Base-by-base conservation (phyloP, 768 basidiomycete genomes). In the Lactarius vividus region DNA sequence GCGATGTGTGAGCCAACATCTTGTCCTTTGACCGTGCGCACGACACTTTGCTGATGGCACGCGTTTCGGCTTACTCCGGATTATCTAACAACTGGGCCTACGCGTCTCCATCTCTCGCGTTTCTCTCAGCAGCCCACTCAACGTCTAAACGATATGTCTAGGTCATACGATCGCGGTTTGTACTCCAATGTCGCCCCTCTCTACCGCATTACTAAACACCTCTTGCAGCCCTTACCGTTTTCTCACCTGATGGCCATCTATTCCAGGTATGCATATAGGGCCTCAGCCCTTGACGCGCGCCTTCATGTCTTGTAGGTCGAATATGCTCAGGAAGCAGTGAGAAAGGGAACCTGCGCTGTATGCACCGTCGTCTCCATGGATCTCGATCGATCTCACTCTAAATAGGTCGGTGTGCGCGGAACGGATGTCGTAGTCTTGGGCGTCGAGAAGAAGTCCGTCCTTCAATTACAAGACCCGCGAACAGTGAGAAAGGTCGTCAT, bases 401-500 rank as follows among this genome's bases (percentile, higher is more conserved):
- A 37, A 52, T 67, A 97, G 96, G 95, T 98, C 68, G 97, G 97
- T 61, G 94, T 98, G 40, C 87, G 94, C 69, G 97, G 97, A 71
- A 88, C 90, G 74, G 89, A 95, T 71, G 92, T 96, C 33, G 97
- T 98, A 2, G 94, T 99, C 4, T 82, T 99, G 29, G 97, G 96
- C 58, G 96, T 98, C 35, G 97, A 99, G 83, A 98, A 98, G 91
- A 98, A 98, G 79, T 94, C 94, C 0, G 88, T 97, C 33, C 82
- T 98, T 13, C 97, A 99, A 77, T 84, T 99, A 20, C 97, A 99
- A 81, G 97, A 99, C 77, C 95, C 97, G 8, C 84, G 97, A 61
- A 99, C 97, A 1, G 96, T 98, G 18, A 83, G 97, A 61, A 99
- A 99, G 77, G 96, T 98, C 9, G 97, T 92, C 64, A 95, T 98